Conservation (phyloP, 768 basidiomycete species). For the Thelephora ganbajun region DNA sequence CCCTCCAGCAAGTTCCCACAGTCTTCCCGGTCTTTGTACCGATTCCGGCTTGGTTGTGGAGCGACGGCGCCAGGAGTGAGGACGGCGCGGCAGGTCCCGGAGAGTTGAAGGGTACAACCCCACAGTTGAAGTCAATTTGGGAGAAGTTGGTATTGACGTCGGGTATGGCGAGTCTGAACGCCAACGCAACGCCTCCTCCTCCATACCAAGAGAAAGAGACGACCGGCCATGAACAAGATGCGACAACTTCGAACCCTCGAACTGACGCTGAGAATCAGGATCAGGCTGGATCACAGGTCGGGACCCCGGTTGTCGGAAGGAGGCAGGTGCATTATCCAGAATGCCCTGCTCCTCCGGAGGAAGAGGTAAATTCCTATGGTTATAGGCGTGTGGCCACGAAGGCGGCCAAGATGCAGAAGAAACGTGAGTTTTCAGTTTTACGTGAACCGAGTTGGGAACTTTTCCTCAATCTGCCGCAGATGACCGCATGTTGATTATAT, state of each 20-base stretch:
- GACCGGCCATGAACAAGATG: slow-evolving; percentile 6
- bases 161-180: slow-evolving; percentile 33
- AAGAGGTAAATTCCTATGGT: slow-evolving; percentile 54
- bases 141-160: slow-evolving; percentile 57
- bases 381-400: slow-evolving; percentile 40
- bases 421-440: slow-evolving; percentile 35
- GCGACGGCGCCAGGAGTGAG: slow-evolving; percentile 27
- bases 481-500: slow-evolving; percentile 73
- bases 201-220: slow-evolving; percentile 48
- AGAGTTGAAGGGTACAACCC: slow-evolving; percentile 4
- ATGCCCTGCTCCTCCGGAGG: slow-evolving; percentile 34
- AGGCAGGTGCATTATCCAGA: slow-evolving; percentile 29
- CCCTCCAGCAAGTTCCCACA: slow-evolving; percentile 54
- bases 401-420: slow-evolving; percentile 39
- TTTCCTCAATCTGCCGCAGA: slow-evolving; percentile 25
- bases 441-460: background rate
- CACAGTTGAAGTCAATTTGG: slow-evolving; percentile 50
- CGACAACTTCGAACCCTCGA: slow-evolving; percentile 1
- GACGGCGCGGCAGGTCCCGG: slow-evolving; percentile 12
- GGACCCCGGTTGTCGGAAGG: slow-evolving; percentile 17
- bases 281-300: slow-evolving; percentile 5
- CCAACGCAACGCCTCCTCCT: slow-evolving; percentile 48
- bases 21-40: slow-evolving; percentile 75
- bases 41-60: slow-evolving; percentile 46
- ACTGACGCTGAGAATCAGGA: background rate